Percentiles rank a stretch among this genome's conserved stretches.
Evolutionary conservation across 1,284 basidiomycete genomes (phyloP).

Genomic region (Xerocomus minutiporus): DNA sequence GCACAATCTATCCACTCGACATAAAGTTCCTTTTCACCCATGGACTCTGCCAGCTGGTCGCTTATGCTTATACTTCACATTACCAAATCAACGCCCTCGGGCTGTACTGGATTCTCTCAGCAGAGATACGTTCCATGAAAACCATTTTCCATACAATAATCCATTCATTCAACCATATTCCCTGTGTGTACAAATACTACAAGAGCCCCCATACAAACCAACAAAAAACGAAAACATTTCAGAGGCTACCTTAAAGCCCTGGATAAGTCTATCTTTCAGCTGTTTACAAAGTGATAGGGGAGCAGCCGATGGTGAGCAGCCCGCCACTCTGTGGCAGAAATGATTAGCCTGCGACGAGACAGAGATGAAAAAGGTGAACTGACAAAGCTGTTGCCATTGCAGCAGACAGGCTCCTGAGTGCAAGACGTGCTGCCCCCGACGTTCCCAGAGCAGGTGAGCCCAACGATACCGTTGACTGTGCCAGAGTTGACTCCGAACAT

Average conservation of each 20-base stretch:
- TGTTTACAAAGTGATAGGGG: conserved; percentile 2
- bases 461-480: not conserved
- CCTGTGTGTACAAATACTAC: not conserved
- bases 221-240: not conserved
- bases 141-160: too few relatives aligned
- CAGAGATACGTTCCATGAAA: too few relatives aligned
- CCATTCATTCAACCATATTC: not conserved
- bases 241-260: not conserved
- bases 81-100: too few relatives aligned
- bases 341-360: not conserved
- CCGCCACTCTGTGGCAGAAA: conserved; percentile 5
- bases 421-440: not conserved
- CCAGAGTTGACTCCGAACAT: not conserved
- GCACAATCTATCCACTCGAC: too few relatives aligned
- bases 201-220: not conserved
- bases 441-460: conserved; percentile 6
- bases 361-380: not conserved
- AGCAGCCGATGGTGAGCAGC: conserved; percentile 15
- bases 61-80: too few relatives aligned
- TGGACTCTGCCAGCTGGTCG: too few relatives aligned
- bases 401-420: conserved; percentile 14
- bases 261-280: not conserved
- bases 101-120: too few relatives aligned
- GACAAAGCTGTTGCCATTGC: conserved; percentile 7
- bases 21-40: too few relatives aligned